A percentile compares a stretch with the other conserved stretches of the same genome.
Evolutionary conservation across 768 basidiomycete genomes (phyloP).

Genomic region (Dentipellis fragilis): DNA sequence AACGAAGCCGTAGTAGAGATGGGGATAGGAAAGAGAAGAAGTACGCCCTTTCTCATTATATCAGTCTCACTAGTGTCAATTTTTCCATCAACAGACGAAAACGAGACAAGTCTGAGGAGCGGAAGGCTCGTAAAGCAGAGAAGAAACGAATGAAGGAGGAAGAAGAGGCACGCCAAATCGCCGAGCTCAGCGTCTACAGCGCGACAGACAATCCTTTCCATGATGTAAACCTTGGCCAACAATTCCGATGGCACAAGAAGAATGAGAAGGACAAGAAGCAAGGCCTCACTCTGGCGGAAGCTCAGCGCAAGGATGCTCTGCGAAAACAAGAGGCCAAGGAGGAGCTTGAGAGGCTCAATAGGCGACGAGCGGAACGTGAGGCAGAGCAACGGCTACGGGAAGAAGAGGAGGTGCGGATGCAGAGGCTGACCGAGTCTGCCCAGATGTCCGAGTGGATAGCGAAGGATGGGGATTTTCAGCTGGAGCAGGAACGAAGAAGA

Average conservation of each 20-base stretch:
- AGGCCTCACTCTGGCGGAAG: constrained; percentile 71
- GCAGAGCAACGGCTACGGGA: constrained; percentile 81
- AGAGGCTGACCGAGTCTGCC: constrained; percentile 83
- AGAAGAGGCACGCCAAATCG: constrained; percentile 86
- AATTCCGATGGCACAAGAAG: constrained; percentile 99
- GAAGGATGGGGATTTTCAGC: constrained; percentile 94
- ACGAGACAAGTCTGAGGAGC: constrained; percentile 80
- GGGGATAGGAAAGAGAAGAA: constrained; percentile 12
- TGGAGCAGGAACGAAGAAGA: constrained; percentile 84
- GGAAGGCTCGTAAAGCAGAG: constrained; percentile 77
- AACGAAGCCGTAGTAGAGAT: constrained; percentile 22
- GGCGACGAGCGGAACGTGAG: constrained; percentile 84
- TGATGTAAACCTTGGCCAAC: constrained; percentile 91
- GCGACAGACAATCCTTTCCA: constrained; percentile 97
- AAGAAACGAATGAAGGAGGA: constrained; percentile 77
- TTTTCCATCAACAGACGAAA: constrained; percentile 46
- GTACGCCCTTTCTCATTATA: constrained; percentile 27
- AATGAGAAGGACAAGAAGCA: constrained; percentile 89
- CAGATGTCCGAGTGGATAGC: constrained; percentile 98
- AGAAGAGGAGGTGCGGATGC: constrained; percentile 87
- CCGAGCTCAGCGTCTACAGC: constrained; percentile 93
- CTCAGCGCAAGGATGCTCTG: constrained; percentile 68
- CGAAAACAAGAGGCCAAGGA: constrained; percentile 88
- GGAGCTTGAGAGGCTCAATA: constrained; percentile 87
- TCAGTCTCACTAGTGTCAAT: background rate